These are phyloP conservation scores for Cyanidiococcus yangmingshanensis DNA, from an alignment of 23 red algal genomes.

Conservation along the genomic window DNA sequence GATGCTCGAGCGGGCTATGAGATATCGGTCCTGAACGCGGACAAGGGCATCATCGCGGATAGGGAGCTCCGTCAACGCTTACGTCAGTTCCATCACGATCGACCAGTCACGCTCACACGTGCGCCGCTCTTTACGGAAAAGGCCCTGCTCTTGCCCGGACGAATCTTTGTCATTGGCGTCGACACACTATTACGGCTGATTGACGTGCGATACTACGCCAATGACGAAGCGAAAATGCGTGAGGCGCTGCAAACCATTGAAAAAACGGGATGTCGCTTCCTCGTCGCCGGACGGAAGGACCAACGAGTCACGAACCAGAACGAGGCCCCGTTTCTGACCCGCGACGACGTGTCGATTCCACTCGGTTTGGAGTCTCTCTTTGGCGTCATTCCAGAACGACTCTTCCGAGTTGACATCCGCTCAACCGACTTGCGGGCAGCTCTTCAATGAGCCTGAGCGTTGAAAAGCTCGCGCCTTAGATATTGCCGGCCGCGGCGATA, in stretches of 20 bases:
- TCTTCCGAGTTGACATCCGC: constrained; percentile 53
- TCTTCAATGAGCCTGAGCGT: not conserved
- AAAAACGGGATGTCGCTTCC: constrained; percentile 38
- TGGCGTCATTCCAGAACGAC: constrained; percentile 31
- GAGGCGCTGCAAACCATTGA: constrained; percentile 31
- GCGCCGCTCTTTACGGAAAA: constrained; percentile 52
- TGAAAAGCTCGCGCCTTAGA: not conserved
- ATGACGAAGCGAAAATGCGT: constrained; percentile 30
- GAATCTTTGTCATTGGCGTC: constrained; percentile 61
- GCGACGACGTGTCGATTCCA: constrained; percentile 40
- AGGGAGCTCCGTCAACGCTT: constrained; percentile 25
- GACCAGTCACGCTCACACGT: constrained; percentile 18
- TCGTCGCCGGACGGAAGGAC: constrained; percentile 51
- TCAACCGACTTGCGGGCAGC: constrained; percentile 36
- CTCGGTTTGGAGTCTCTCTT: constrained; percentile 52
- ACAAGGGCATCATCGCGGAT: constrained; percentile 38
- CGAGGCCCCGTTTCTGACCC: constrained; percentile 31
- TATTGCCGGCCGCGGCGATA: not conserved
- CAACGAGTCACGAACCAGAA: not conserved
- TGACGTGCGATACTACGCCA: constrained; percentile 55
- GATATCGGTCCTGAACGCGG: constrained; percentile 42
- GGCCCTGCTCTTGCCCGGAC: constrained; percentile 32
- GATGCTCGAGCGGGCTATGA: constrained; percentile 42
- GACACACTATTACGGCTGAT: constrained; percentile 58
- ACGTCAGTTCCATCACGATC: constrained; percentile 24